These are phyloP conservation scores for Vigna mungo DNA, from an alignment of 306 rosid genomes.

Conservation along the genomic window DNA sequence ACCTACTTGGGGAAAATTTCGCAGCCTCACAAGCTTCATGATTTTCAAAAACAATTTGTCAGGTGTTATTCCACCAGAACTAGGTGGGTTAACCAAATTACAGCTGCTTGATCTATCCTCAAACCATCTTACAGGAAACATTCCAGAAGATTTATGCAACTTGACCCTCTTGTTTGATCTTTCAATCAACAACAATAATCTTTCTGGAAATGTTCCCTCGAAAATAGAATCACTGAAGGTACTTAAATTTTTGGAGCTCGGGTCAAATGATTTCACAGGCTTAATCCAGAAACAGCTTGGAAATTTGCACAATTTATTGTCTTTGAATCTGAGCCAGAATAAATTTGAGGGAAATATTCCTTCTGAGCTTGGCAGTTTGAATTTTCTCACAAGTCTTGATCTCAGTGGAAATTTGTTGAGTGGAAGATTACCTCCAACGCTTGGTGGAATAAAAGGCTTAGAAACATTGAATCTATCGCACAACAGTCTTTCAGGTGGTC, in stretches of 20 bases:
- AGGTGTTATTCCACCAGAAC: conserved; percentile 36
- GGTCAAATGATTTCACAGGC: conserved; percentile 11
- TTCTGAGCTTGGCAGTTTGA: conserved; percentile 5
- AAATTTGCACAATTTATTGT: background rate
- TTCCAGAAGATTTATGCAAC: conserved; percentile 45
- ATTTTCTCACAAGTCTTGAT: background rate
- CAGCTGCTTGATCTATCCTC: conserved; percentile 37
- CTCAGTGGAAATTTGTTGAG: background rate
- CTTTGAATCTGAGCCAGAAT: conserved; percentile 10
- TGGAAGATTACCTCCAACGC: background rate
- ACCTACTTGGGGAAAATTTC: background rate
- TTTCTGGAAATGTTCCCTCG: conserved; percentile 17
- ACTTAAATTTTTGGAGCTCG: background rate
- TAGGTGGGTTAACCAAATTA: conserved; percentile 25
- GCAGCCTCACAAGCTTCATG: background rate
- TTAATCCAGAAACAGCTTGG: conserved; percentile 15
- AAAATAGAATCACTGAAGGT: background rate
- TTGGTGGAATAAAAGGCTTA: conserved; percentile 38
- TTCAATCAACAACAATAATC: background rate
- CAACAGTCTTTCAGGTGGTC: conserved; percentile 27
- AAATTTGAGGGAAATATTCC: conserved; percentile 30
- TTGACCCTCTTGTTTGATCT: background rate
- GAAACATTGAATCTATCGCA: conserved; percentile 37
- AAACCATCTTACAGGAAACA: conserved; percentile 37
- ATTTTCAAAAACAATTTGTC: conserved; percentile 7